Evolutionary conservation across 176 grass and related monocot species (phyloP).

Genomic region (Zoysia japonica): DNA sequence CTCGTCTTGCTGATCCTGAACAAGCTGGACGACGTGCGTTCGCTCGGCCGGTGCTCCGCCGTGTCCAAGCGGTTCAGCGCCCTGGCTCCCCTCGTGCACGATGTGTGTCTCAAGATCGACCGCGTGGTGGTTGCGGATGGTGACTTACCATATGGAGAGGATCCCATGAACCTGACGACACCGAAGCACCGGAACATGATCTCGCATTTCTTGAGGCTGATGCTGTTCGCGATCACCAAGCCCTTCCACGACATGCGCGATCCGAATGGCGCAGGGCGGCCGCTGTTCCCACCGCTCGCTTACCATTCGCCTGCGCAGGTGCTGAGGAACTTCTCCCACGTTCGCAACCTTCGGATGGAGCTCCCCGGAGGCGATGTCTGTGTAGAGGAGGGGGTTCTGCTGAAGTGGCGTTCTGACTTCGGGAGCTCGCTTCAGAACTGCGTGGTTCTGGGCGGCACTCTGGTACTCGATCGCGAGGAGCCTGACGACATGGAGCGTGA

Average conservation of each 20-base stretch:
- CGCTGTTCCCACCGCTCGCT: constrained; percentile 60
- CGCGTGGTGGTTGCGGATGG: constrained; percentile 61
- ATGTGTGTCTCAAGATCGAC: constrained; percentile 79
- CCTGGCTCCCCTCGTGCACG: constrained; percentile 66
- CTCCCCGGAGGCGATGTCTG: constrained; percentile 72
- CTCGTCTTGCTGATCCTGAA: constrained; percentile 75
- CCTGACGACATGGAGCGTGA: constrained; percentile 2
- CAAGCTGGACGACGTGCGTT: constrained; percentile 72
- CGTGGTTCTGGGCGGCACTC: constrained; percentile 74
- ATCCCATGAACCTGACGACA: constrained; percentile 44
- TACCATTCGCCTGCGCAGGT: constrained; percentile 79
- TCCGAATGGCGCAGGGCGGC: constrained; percentile 25
- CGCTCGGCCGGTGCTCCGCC: constrained; percentile 69
- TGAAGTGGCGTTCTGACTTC: constrained; percentile 74
- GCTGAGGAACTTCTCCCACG: constrained; percentile 60
- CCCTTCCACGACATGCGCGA: constrained; percentile 59
- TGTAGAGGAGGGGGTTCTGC: constrained; percentile 66
- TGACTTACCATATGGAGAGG: constrained; percentile 38
- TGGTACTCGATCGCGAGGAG: constrained; percentile 45
- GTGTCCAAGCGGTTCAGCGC: constrained; percentile 71
- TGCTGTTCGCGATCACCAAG: constrained; percentile 60
- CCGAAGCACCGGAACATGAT: constrained; percentile 54
- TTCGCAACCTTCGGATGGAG: constrained; percentile 67
- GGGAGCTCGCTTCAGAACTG: constrained; percentile 85
- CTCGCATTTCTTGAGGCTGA: constrained; percentile 61